phyloP scores from a whole-genome alignment of 805 yeast genomes.

The Saccharomycopsis fermentans region DNA sequence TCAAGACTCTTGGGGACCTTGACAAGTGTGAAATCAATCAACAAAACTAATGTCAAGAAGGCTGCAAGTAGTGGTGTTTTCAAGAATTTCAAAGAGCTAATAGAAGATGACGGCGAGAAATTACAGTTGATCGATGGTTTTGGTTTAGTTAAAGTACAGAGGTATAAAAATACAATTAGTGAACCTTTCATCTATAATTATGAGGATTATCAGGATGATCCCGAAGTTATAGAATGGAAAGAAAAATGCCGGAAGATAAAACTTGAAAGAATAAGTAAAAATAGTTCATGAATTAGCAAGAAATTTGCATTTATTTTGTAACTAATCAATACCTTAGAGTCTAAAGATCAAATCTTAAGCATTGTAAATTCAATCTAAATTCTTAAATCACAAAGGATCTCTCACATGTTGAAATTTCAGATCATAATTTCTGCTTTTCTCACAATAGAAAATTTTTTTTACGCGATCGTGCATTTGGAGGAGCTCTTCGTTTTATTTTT shows the following conservation, averaged over 20 bases:
- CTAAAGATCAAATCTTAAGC: too few relatives aligned
- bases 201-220: conserved; percentile 24
- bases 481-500: neutral
- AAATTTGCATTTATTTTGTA: neutral
- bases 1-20: conserved; percentile 35
- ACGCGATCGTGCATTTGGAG: neutral
- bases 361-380: too few relatives aligned
- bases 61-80: conserved; percentile 40
- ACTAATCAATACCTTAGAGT: too few relatives aligned
- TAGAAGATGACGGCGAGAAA: conserved; percentile 10
- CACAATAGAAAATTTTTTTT: neutral
- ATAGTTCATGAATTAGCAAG: neutral
- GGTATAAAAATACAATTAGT: conserved; percentile 31
- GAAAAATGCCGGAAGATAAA: conserved; percentile 4
- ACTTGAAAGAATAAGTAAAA: neutral
- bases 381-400: neutral
- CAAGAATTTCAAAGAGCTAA: conserved; percentile 21
- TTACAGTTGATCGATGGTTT: conserved; percentile 36
- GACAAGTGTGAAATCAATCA: conserved; percentile 37
- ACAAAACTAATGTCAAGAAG: conserved; percentile 45
- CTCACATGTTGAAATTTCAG: neutral
- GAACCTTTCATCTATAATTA: conserved; percentile 41
- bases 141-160: conserved; percentile 36
- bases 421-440: neutral
- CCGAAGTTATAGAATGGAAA: conserved; percentile 7